phyloP scores from a whole-genome alignment of 139 green algal species.

The Auxenochlorella pyrenoidosa region DNA sequence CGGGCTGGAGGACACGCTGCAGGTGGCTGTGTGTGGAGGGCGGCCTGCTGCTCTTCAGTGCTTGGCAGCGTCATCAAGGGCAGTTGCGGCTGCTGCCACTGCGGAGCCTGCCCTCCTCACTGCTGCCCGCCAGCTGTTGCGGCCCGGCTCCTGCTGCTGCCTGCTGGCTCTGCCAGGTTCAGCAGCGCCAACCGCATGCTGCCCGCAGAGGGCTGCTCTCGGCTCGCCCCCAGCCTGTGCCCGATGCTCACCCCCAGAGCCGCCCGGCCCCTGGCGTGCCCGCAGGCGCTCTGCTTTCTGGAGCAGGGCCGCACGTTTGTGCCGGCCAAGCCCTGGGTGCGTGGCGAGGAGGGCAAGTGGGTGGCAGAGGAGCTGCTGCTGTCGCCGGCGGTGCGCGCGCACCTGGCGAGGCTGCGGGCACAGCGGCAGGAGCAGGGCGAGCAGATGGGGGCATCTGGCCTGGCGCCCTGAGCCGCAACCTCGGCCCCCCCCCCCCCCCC shows the following conservation, averaged over 20 bases:
- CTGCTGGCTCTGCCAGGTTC: accelerated
- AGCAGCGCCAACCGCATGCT: background rate
- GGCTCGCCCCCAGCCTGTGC: too few relatives aligned
- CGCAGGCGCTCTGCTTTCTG: constrained; percentile 60
- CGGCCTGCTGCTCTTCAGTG: background rate
- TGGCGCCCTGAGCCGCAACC: background rate
- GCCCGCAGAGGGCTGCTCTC: background rate
- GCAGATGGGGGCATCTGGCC: background rate
- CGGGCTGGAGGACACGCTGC: constrained; percentile 65
- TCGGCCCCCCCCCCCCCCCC: too few relatives aligned
- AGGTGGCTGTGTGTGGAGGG: constrained; percentile 10
- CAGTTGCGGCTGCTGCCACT: too few relatives aligned
- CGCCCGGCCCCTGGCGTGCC: background rate
- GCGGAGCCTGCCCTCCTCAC: too few relatives aligned
- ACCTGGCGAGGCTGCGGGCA: constrained; percentile 36
- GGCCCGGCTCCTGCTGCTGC: background rate
- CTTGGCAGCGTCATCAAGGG: too few relatives aligned
- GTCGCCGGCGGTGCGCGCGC: constrained; percentile 30
- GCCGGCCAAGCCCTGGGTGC: constrained; percentile 64
- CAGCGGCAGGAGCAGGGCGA: background rate
- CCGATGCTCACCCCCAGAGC: too few relatives aligned
- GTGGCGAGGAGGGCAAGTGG: constrained; percentile 33
- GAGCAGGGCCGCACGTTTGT: constrained; percentile 57
- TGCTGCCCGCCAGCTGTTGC: background rate
- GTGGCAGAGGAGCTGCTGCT: constrained; percentile 34